Conservation (phyloP, 2,329 filamentous ascomycete genomes). For the Sarocladiaceae sp. region DNA sequence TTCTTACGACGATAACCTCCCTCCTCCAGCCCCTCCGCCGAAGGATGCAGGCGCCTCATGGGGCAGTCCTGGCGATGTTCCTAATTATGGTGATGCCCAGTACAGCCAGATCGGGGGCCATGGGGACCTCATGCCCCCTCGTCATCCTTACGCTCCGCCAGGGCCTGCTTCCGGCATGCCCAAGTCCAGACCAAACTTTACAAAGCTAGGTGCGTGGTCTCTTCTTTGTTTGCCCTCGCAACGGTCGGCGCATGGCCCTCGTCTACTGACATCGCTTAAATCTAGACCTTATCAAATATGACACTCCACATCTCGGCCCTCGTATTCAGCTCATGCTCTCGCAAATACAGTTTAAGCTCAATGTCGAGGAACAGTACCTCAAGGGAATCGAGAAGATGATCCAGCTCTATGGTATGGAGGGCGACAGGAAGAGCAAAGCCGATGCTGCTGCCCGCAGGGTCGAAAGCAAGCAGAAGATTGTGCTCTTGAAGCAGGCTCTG, state of each 20-base stretch:
- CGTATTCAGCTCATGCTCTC: conserved; percentile 99
- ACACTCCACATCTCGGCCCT: conserved; percentile 88
- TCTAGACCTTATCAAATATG: conserved; percentile 98
- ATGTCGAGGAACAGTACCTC: conserved; percentile 97
- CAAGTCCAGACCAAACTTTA: conserved; percentile 81
- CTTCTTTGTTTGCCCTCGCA: no score
- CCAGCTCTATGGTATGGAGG: conserved; percentile 93
- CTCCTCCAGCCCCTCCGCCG: conserved; percentile 64
- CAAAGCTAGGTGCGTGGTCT: conserved; percentile 71
- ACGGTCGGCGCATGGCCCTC: no score
- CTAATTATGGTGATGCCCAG: conserved; percentile 43
- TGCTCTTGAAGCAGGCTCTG: conserved; percentile 88
- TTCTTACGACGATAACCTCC: conserved; percentile 37
- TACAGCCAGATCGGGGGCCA: conserved; percentile 57
- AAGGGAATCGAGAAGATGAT: conserved; percentile 99
- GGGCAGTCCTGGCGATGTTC: conserved; percentile 51
- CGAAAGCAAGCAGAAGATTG: conserved; percentile 97
- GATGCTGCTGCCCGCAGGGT: conserved; percentile 85
- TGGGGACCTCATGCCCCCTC: conserved; percentile 70
- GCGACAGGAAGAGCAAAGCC: conserved; percentile 88
- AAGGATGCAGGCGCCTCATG: conserved; percentile 54
- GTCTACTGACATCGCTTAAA: no score
- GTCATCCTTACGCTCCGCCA: conserved; percentile 66
- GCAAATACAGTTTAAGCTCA: conserved; percentile 97
- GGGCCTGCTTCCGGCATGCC: conserved; percentile 62